These are phyloP conservation scores for Nitzschia sp. DNA, from an alignment of 108 stramenopile genomes.

Conservation along the genomic window DNA sequence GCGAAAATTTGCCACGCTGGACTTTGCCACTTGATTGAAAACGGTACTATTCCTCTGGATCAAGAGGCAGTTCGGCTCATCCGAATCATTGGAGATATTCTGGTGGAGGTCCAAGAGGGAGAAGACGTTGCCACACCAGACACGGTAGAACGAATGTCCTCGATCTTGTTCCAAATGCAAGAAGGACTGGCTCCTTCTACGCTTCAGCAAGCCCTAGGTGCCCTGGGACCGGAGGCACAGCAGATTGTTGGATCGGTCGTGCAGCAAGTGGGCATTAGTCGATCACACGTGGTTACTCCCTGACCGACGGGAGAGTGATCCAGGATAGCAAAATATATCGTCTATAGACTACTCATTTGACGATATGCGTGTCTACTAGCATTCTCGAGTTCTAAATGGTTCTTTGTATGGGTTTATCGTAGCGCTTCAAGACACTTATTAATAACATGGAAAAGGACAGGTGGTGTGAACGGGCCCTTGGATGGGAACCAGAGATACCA, in stretches of 20 bases:
- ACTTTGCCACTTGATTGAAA: conserved; percentile 63
- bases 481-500: too few relatives aligned
- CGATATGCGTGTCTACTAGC: background rate
- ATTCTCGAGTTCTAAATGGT: too few relatives aligned
- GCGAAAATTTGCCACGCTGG: conserved; percentile 73
- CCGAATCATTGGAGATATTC: conserved; percentile 47
- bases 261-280: conserved; percentile 19
- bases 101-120: conserved; percentile 49
- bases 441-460: too few relatives aligned
- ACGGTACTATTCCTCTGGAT: conserved; percentile 27
- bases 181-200: conserved; percentile 23
- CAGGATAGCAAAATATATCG: background rate
- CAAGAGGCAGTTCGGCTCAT: conserved; percentile 27
- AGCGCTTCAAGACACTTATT: too few relatives aligned
- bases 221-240: conserved; percentile 42
- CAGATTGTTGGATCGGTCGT: conserved; percentile 38
- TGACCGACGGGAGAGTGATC: conserved; percentile 4
- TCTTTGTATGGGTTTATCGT: too few relatives aligned
- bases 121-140: conserved; percentile 55
- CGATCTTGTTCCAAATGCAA: conserved; percentile 46
- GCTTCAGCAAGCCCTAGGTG: conserved; percentile 41
- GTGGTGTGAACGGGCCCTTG: too few relatives aligned
- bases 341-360: background rate
- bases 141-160: conserved; percentile 45
- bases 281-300: conserved; percentile 33